Base-by-base conservation (phyloP, 805 yeast genomes). In the Starmerella asiatica region DNA sequence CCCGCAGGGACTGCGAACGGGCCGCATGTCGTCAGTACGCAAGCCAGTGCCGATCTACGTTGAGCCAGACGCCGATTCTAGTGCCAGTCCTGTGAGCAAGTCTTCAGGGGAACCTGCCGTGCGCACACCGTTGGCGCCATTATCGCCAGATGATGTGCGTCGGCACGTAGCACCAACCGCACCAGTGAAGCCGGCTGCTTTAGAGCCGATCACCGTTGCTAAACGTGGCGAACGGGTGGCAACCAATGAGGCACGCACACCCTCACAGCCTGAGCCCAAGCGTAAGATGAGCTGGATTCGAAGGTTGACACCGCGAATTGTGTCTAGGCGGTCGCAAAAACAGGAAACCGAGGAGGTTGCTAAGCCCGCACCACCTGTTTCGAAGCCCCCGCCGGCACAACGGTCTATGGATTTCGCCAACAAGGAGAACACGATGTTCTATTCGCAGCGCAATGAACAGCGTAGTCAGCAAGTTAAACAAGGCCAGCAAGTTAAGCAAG, bases 31-130 rank as follows among this genome's bases (percentile, higher is more conserved):
- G 7, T 9, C 32, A 9, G 35, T 24, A 21, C 45, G 50, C 27
- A 46, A 46, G 37, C 45, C 52, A 1, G 50, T 46, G 12, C 48
- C 49, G 12, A 27, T 43, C 12, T 39, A 43, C n/a, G 34, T 32
- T 3, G 40, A 42, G 16, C 23, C 36, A 8, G 38, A 28, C 11
- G 15, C 38, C 5, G 38, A 21, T 4, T 14, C 17, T 28, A 35
- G 32, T 21, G 32, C 24, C 23, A 33, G n/a, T 3, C 32, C 36
- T 16, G 14, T 27, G 16, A 32, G 29, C 24, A n/a, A n/a, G n/a
- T n/a, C n/a, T n/a, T n/a, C n/a, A n/a, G n/a, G n/a, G n/a, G 17
- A 23, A 18, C 32, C 39, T 23, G 21, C 40, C 5, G 28, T 21
- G 7, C 35, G 49, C 4, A 20, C 21, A 29, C 46, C 43, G 14